Evolutionary conservation across 176 grass and related monocot species (phyloP), one percentile per base, ranked within the genome.

Genomic region (Dendrocalamus sinicus): DNA sequence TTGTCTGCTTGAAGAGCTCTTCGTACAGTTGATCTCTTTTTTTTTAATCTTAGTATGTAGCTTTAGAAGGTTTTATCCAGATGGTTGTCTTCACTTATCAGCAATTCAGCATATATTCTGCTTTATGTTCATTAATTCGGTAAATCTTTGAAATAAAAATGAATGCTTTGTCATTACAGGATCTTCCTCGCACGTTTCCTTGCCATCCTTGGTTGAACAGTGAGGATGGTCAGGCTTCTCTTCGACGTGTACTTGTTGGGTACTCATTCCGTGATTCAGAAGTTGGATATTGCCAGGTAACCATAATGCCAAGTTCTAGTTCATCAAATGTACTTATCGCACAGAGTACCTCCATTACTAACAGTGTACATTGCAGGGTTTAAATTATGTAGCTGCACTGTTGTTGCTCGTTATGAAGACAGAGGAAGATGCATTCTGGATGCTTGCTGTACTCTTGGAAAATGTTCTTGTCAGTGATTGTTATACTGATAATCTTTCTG

Each of bases 271-370:
- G 96, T 75, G 96, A 99, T 89, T 96, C 93, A 69, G 92, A 99
- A 94, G 96, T 99, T 82, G 96, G 96, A 86, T 99, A 99, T 86
- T 99, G 93, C 79, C 96, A 99, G 92, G 96, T 99, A 72, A 40
- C 69, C 7, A 69, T 79, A 45, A 44, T 75, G 77, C 53, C 46
- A 50, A 46, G n/a, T 79, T 59, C 0, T 77, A 30, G 66, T 67
- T 72, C 2, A 35, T 22, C 12, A 72, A 82, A 17, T 85, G 5
- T 82, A 23, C 51, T 19, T 66, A 37, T 75, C 44, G 52, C 68
- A 6, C 0, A 35, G 5, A 86, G 23, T 9, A 55, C 3, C 46
- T 76, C 5, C 30, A 28, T 46, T 37, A 57, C 75, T 86, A 86
- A 87, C 47, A 81, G 8, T 12, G 30, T 87, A 41, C 41, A 39